These are phyloP conservation scores for Colletotrichum sp. DNA, from an alignment of 2,329 filamentous ascomycete species.

Conservation along the genomic window DNA sequence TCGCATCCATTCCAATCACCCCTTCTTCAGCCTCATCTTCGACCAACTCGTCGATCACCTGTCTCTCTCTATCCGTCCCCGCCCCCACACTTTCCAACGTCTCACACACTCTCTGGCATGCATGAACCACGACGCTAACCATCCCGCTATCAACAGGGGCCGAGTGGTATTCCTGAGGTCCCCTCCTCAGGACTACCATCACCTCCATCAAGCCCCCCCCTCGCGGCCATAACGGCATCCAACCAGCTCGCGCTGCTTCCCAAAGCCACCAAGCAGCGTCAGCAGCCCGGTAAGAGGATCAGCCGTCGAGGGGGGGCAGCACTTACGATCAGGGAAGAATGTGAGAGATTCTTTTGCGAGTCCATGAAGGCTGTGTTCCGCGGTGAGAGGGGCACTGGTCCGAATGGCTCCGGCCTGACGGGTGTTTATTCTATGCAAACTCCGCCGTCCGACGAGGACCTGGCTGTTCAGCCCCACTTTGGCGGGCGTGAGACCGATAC, in stretches of 20 bases:
- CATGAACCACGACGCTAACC: constrained; percentile 10
- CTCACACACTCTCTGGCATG: not conserved
- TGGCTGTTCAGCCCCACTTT: constrained; percentile 35
- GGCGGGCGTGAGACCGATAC: constrained; percentile 11
- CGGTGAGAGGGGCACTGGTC: constrained; percentile 85
- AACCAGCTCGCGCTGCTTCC: constrained; percentile 70
- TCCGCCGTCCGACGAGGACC: constrained; percentile 56
- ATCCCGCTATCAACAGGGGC: constrained; percentile 58
- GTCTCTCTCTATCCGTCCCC: not conserved
- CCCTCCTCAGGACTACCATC: constrained; percentile 83
- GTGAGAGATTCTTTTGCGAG: constrained; percentile 99
- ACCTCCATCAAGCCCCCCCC: constrained; percentile 88
- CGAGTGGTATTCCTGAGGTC: constrained; percentile 96
- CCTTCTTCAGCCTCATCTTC: constrained; percentile 21
- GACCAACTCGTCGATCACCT: constrained; percentile 10
- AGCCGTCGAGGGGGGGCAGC: constrained; percentile 86
- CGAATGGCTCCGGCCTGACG: constrained; percentile 85
- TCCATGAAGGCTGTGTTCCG: constrained; percentile 91
- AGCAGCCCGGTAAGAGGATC: constrained; percentile 40
- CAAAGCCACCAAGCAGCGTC: constrained; percentile 51
- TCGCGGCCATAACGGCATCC: constrained; percentile 73
- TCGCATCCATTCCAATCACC: constrained; percentile 14
- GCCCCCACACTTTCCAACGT: not conserved
- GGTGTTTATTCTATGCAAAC: constrained; percentile 68
- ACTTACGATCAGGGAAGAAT: constrained; percentile 97